Conservation (phyloP, 257 asterid species). For the Nicotiana obtusifolia region DNA sequence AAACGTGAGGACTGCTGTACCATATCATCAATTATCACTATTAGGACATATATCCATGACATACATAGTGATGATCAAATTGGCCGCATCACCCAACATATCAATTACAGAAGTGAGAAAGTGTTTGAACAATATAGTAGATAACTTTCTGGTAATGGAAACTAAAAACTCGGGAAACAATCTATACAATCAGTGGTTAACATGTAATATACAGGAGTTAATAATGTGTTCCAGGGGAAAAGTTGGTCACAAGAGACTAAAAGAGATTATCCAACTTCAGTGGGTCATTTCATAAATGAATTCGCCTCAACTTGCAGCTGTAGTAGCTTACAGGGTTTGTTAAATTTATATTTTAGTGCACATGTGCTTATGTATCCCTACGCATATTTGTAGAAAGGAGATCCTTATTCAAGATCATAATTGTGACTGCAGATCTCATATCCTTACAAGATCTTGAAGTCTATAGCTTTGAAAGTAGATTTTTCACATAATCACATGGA, state of each 20-base stretch:
- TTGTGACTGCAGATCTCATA: background rate
- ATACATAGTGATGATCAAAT: background rate
- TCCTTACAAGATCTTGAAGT: background rate
- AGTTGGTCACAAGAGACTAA: background rate
- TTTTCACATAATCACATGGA: background rate
- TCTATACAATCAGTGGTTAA: background rate
- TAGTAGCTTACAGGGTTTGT: background rate
- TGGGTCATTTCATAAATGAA: background rate
- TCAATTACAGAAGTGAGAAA: background rate
- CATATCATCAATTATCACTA: background rate
- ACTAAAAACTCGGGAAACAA: background rate
- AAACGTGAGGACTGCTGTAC: background rate
- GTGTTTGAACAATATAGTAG: background rate
- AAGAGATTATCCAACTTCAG: background rate
- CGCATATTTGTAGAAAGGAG: background rate
- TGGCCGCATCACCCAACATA: background rate
- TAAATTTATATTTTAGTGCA: background rate
- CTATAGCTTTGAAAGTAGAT: background rate
- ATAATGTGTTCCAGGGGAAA: background rate
- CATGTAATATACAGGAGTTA: background rate
- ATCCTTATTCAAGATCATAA: background rate
- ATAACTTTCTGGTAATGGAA: background rate
- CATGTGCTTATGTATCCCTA: background rate
- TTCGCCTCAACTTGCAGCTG: background rate
- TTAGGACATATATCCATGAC: background rate